Conservation (phyloP, 2,329 filamentous ascomycete genomes). For the Macrophomina phaseolina region DNA sequence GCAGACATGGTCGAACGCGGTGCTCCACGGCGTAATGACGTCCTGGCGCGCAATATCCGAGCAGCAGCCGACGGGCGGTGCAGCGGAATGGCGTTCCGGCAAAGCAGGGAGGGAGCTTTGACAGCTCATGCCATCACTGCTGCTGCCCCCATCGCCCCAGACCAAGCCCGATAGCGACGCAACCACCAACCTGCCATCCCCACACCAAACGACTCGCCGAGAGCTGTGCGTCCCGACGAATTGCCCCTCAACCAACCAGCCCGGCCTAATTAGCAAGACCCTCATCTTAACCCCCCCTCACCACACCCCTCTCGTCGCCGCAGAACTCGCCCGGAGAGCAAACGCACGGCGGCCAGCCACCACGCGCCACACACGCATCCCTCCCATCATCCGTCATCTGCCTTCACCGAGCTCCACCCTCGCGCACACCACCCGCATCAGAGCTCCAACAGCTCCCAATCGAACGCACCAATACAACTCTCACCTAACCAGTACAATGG, state of each 20-base stretch:
- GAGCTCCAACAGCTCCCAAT: not conserved
- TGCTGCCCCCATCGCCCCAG: slow-evolving; percentile 13
- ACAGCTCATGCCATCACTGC: slow-evolving; percentile 24
- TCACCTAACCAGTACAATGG: slow-evolving; percentile 44
- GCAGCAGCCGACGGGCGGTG: slow-evolving; percentile 10
- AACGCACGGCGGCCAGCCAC: not conserved
- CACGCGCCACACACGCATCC: not conserved
- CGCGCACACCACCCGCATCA: not conserved
- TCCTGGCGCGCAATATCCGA: slow-evolving; percentile 12
- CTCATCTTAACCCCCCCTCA: not conserved
- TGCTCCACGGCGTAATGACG: slow-evolving; percentile 1
- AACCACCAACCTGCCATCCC: slow-evolving; percentile 24
- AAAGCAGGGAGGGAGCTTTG: slow-evolving; percentile 17
- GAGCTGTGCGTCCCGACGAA: slow-evolving; percentile 13
- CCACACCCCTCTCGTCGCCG: not conserved
- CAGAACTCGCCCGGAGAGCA: not conserved
- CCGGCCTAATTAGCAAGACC: slow-evolving; percentile 12
- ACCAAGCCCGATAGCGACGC: slow-evolving; percentile 15
- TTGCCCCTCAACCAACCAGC: slow-evolving; percentile 15
- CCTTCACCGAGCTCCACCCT: slow-evolving; percentile 2
- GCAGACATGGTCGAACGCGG: not conserved
- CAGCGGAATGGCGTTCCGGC: slow-evolving; percentile 4
- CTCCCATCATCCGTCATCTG: not conserved
- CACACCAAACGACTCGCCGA: slow-evolving; percentile 20
- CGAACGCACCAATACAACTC: not conserved